phyloP scores from a whole-genome alignment of 768 basidiomycete genomes.

The Mycena vitilis region DNA sequence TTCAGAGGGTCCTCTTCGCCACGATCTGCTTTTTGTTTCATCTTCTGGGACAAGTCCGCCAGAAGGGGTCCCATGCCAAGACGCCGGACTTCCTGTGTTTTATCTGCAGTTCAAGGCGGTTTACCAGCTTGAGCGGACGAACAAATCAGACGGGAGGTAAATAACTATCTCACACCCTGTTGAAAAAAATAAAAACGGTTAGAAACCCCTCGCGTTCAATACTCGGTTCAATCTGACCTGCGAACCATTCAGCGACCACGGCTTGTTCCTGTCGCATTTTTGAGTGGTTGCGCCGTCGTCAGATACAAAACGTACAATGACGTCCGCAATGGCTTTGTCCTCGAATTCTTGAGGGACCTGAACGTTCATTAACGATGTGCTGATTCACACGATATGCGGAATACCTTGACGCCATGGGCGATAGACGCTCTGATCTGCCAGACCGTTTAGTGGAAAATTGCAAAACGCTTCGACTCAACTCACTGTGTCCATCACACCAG shows the following conservation, averaged over 20 bases:
- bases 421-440: constrained; percentile 71
- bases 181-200: constrained; percentile 25
- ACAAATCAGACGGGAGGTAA: constrained; percentile 30
- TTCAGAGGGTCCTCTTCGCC: constrained; percentile 64
- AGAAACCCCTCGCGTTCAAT: constrained; percentile 21
- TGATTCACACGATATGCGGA: not conserved
- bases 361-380: no score
- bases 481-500: constrained; percentile 81
- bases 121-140: constrained; percentile 10
- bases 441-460: constrained; percentile 1
- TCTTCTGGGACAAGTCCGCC: constrained; percentile 68
- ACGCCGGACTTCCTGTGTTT: constrained; percentile 77
- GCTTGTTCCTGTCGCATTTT: constrained; percentile 66
- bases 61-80: constrained; percentile 85
- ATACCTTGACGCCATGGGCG: constrained; percentile 70
- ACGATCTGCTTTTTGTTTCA: constrained; percentile 66
- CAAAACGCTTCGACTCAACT: constrained; percentile 7
- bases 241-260: constrained; percentile 84
- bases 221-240: constrained; percentile 50
- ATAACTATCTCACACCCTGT: constrained; percentile 53
- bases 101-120: constrained; percentile 56
- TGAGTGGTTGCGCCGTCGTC: not conserved
- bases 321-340: constrained; percentile 67
- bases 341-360: constrained; percentile 76
- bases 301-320: constrained; percentile 59